These are phyloP conservation scores for Plasmopara muralis DNA, from an alignment of 352 stramenopile genomes.

Conservation along the genomic window DNA sequence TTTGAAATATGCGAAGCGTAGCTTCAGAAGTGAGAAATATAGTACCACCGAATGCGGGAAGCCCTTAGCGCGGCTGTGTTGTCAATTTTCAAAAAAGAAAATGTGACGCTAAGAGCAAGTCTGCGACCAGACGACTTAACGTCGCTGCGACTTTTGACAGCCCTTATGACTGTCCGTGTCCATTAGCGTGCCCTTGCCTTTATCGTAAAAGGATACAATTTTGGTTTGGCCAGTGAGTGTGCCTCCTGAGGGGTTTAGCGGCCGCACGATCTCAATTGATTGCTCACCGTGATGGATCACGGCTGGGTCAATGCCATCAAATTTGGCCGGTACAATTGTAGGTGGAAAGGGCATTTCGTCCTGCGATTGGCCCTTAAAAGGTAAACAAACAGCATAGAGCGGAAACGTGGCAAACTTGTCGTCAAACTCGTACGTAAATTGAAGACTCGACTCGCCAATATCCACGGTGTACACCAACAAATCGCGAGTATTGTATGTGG, in stretches of 20 bases:
- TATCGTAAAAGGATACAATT: slow-evolving; percentile 80
- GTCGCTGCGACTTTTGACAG: slow-evolving; percentile 53
- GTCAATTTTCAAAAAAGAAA: no score
- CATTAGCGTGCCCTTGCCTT: slow-evolving; percentile 77
- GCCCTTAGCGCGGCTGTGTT: slow-evolving; percentile 2
- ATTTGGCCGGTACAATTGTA: slow-evolving; percentile 44
- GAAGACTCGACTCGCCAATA: slow-evolving; percentile 80
- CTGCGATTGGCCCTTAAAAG: slow-evolving; percentile 83
- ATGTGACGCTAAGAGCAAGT: slow-evolving; percentile 23
- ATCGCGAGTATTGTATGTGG: slow-evolving; percentile 85
- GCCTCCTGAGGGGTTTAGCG: slow-evolving; percentile 52
- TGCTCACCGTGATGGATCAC: slow-evolving; percentile 85
- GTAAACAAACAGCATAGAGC: slow-evolving; percentile 80
- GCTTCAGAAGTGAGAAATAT: no score
- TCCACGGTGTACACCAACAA: slow-evolving; percentile 83
- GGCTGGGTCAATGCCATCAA: slow-evolving; percentile 68
- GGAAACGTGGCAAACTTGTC: slow-evolving; percentile 85
- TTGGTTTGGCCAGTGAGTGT: slow-evolving; percentile 50
- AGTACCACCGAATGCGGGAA: no score
- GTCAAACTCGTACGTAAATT: slow-evolving; percentile 87
- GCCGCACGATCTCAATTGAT: slow-evolving; percentile 70
- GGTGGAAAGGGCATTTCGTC: slow-evolving; percentile 84
- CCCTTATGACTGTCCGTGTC: slow-evolving; percentile 84
- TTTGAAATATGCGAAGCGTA: no score
- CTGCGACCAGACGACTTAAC: slow-evolving; percentile 77